Evolutionary conservation across 768 basidiomycete species (phyloP).

Genomic region (Porpolomopsis calyptriformis): DNA sequence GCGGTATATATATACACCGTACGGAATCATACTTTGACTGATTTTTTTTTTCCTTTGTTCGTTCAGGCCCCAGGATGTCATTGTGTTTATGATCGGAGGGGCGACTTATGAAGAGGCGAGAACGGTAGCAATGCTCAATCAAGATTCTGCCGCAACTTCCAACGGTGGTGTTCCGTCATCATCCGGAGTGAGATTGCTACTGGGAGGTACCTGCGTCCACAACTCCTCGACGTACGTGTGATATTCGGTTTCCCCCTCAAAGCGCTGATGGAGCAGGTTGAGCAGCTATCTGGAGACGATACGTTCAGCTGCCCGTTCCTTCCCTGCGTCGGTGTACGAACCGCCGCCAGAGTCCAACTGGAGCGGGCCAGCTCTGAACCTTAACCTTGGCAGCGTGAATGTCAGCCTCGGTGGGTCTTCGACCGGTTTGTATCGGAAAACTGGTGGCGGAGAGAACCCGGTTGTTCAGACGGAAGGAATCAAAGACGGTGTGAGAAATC

Average conservation of each 20-base stretch:
- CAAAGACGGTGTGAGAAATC: constrained; percentile 75
- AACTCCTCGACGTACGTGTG: constrained; percentile 76
- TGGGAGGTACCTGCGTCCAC: constrained; percentile 92
- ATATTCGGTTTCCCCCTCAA: background rate
- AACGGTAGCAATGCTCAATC: constrained; percentile 75
- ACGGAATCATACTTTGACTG: background rate
- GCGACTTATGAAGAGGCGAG: constrained; percentile 94
- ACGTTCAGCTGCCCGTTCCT: constrained; percentile 52
- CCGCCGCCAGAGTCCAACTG: constrained; percentile 66
- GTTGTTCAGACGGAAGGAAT: constrained; percentile 80
- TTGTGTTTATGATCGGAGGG: constrained; percentile 94
- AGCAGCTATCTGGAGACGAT: constrained; percentile 84
- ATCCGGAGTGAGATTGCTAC: constrained; percentile 66
- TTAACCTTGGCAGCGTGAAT: constrained; percentile 88
- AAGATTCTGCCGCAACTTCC: constrained; percentile 50
- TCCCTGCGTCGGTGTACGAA: constrained; percentile 57
- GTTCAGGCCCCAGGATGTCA: constrained; percentile 84
- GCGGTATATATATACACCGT: constrained; percentile 31
- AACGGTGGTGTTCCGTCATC: constrained; percentile 37
- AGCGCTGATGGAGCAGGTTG: background rate
- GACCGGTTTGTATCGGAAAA: constrained; percentile 77
- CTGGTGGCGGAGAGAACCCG: constrained; percentile 62
- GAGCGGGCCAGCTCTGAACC: constrained; percentile 71
- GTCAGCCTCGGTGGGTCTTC: constrained; percentile 86
- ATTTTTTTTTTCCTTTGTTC: background rate